A percentile compares a stretch with the other conserved stretches of the same genome.
phyloP scores from a whole-genome alignment of 306 rosid genomes.

The Quercus gilva region DNA sequence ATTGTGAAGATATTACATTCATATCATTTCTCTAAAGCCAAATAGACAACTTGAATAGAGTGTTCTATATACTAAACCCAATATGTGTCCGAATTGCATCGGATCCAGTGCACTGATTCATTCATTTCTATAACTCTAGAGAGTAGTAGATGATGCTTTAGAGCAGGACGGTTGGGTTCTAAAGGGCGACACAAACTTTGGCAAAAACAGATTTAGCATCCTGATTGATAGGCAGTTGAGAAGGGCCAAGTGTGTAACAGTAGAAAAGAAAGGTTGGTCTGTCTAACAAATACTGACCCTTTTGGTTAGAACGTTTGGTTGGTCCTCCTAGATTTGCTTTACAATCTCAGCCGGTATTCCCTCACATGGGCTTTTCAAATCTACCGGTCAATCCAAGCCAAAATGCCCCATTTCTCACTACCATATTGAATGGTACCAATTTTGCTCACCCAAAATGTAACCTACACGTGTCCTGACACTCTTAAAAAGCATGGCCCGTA shows the following conservation, averaged over 20 bases:
- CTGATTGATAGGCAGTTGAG: slow-evolving; percentile 12
- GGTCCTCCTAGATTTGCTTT: not conserved
- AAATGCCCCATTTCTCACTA: not conserved
- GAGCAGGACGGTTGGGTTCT: not conserved
- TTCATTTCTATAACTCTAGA: too few relatives aligned
- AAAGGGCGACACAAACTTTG: too few relatives aligned
- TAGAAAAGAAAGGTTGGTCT: slow-evolving; percentile 32
- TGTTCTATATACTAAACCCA: too few relatives aligned
- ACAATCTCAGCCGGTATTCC: slow-evolving; percentile 18
- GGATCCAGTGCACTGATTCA: too few relatives aligned
- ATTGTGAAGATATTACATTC: accelerated
- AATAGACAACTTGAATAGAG: too few relatives aligned
- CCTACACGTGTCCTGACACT: not conserved
- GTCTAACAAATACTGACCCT: slow-evolving; percentile 11
- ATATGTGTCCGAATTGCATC: too few relatives aligned
- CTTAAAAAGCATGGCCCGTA: not conserved
- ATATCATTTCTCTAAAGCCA: too few relatives aligned
- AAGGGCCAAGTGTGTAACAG: not conserved
- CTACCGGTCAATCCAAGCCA: slow-evolving; percentile 45
- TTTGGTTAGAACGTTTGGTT: slow-evolving; percentile 35
- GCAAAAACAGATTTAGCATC: not conserved
- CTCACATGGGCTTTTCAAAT: not conserved
- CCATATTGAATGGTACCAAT: not conserved
- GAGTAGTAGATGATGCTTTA: not conserved
- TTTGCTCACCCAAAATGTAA: not conserved